A percentile compares a stretch with the other conserved stretches of the same genome.
Evolutionary conservation across 202 grass and related monocot genomes (phyloP).

Genomic region (Musa balbisiana): DNA sequence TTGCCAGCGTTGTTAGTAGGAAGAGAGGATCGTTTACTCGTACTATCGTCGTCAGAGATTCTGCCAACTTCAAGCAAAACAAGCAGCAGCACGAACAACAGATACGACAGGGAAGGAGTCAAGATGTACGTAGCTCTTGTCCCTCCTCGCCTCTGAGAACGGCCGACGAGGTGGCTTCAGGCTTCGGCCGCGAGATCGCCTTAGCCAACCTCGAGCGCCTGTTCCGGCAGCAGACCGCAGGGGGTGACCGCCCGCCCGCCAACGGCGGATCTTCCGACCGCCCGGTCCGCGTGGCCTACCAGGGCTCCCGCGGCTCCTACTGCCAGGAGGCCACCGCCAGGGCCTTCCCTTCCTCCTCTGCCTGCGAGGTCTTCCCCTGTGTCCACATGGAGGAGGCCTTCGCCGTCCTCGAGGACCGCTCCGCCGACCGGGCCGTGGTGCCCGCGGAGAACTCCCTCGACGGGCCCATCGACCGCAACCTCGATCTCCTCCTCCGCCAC

Average conservation of each 20-base stretch:
- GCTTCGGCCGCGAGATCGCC: background rate
- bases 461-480: slow-evolving; percentile 21
- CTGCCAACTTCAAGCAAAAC: background rate
- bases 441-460: slow-evolving; percentile 22
- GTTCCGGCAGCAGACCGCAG: background rate
- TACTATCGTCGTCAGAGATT: background rate
- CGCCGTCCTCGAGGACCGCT: background rate
- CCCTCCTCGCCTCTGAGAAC: background rate
- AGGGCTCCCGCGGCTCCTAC: slow-evolving; percentile 10
- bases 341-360: slow-evolving; percentile 1
- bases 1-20: background rate
- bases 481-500: slow-evolving; percentile 27
- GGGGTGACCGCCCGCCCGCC: background rate
- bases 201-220: slow-evolving; percentile 14
- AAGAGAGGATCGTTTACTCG: background rate
- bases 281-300: slow-evolving; percentile 13
- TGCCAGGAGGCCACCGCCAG: slow-evolving; percentile 12
- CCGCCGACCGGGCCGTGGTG: slow-evolving; percentile 17
- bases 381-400: slow-evolving; percentile 15
- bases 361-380: slow-evolving; percentile 18
- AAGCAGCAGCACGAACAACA: background rate
- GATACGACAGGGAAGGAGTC: background rate
- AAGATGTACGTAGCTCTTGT: background rate
- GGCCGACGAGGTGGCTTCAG: background rate
- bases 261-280: background rate